phyloP scores from a whole-genome alignment of 208 protist genomes.

The Naegleria lovaniensis region DNA sequence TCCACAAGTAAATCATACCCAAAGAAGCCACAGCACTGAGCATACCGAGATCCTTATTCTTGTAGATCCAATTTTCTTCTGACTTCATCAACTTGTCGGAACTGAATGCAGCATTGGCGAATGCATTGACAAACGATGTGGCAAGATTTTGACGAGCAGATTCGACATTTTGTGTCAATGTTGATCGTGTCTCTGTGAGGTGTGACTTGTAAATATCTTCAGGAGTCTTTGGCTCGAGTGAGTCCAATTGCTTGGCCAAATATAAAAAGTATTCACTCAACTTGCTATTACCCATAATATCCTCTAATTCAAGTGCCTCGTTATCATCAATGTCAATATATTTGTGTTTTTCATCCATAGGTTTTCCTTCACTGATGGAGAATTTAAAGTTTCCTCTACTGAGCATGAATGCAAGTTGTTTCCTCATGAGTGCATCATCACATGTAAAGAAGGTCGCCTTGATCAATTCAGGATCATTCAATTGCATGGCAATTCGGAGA shows the following conservation, averaged over 20 bases:
- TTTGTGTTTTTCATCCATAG: slow-evolving; percentile 58
- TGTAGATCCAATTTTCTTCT: slow-evolving; percentile 76
- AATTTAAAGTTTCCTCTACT: slow-evolving; percentile 73
- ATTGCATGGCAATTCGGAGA: slow-evolving; percentile 68
- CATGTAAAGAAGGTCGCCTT: slow-evolving; percentile 67
- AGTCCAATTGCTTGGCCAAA: slow-evolving; percentile 85
- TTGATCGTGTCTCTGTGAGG: slow-evolving; percentile 44
- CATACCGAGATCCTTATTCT: slow-evolving; percentile 91
- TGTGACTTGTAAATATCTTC: slow-evolving; percentile 96
- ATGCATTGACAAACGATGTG: slow-evolving; percentile 90
- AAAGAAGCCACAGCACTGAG: slow-evolving; percentile 89
- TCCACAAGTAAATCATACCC: slow-evolving; percentile 94
- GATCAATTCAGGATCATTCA: slow-evolving; percentile 71
- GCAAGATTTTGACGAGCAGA: slow-evolving; percentile 90
- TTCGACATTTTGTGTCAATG: slow-evolving; percentile 46
- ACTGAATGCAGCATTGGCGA: slow-evolving; percentile 88
- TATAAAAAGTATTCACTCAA: slow-evolving; percentile 86
- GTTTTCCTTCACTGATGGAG: slow-evolving; percentile 70
- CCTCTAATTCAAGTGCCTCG: slow-evolving; percentile 39
- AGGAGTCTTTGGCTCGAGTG: slow-evolving; percentile 89
- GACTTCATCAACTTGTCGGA: slow-evolving; percentile 89
- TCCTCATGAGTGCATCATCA: slow-evolving; percentile 49
- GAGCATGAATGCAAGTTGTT: slow-evolving; percentile 88
- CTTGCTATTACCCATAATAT: slow-evolving; percentile 84
- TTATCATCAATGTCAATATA: not conserved